Evolutionary conservation across 257 asterid genomes (phyloP), one percentile per base, ranked within the genome.

Genomic region (Verbascum thapsus): DNA sequence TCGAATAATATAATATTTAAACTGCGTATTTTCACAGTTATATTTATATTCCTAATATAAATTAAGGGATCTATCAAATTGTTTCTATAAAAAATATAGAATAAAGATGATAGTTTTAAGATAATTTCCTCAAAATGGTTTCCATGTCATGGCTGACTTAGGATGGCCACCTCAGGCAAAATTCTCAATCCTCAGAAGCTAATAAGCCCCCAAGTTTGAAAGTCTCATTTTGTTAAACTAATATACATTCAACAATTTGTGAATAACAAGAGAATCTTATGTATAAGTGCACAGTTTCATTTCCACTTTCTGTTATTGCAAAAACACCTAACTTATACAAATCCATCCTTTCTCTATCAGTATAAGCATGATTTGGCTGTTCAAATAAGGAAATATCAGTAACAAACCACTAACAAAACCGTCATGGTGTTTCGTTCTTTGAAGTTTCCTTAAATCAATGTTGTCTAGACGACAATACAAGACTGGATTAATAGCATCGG

Each of bases 141-240:
- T 42, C 80, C 65, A 67, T 43, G 77, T 78, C 83, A 71, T 67
- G 73, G 77, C 61, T 78, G 70, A 74, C 70, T 61, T 35, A 41
- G 1, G 8, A 0, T 38, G 17, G 50, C 17, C 71, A 32, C 44
- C 61, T 42, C 19, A 10, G 40, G 52, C 43, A 26, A 8, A n/a
- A 34, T 38, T 20, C 13, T 9, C 3, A 13, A 13, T 22, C 0
- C 9, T 41, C 10, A 2, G 19, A 41, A 23, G 23, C 10, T 34
- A 8, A 18, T 34, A 8, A 18, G 63, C 47, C 58, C 62, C 59
- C 72, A 63, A 38, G 3, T 53, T 45, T 63, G 64, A 68, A 64
- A 50, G 40, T 11, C 4, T 32, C 38, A 43, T 37, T 30, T 20
- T 35, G 12, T 13, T 13, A 17, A 2, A 26, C 32, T 26, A 5